Percentiles rank a stretch among this genome's conserved stretches.
These are phyloP conservation scores for Acacia pycnantha DNA, from an alignment of 331 rosid species.

Conservation along the genomic window DNA sequence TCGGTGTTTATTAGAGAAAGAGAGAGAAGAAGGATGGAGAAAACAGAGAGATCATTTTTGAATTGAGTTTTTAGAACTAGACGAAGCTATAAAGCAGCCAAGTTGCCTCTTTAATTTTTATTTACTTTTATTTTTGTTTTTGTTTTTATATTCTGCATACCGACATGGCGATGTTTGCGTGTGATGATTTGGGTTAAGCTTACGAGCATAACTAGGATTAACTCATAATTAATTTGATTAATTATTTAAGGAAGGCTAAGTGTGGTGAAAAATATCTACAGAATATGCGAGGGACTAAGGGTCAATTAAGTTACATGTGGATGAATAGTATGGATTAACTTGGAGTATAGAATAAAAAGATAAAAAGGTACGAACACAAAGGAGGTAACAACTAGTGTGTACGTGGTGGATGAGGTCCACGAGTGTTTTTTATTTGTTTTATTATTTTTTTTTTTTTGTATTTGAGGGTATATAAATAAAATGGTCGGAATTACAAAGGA, in stretches of 20 bases:
- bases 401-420: not conserved
- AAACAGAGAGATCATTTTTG: conserved; percentile 35
- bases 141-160: not conserved
- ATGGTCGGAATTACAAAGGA: not conserved
- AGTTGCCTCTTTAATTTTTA: not conserved
- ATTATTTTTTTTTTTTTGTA: too few species aligned
- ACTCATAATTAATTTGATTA: not conserved
- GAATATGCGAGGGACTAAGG: not conserved
- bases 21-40: not conserved
- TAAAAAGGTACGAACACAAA: not conserved
- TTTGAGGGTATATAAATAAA: not conserved
- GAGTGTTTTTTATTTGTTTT: not conserved
- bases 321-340: not conserved
- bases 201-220: not conserved
- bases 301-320: not conserved
- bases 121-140: not conserved
- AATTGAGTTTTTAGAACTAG: conserved; percentile 35
- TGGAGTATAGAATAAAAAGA: not conserved
- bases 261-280: not conserved
- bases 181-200: not conserved
- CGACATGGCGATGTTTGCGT: conserved; percentile 3
- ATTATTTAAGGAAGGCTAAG: not conserved
- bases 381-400: not conserved
- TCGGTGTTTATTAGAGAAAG: conserved; percentile 32
- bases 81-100: not conserved